phyloP scores from a whole-genome alignment of 108 stramenopile genomes.

The Pseudonitzschia multiseries region DNA sequence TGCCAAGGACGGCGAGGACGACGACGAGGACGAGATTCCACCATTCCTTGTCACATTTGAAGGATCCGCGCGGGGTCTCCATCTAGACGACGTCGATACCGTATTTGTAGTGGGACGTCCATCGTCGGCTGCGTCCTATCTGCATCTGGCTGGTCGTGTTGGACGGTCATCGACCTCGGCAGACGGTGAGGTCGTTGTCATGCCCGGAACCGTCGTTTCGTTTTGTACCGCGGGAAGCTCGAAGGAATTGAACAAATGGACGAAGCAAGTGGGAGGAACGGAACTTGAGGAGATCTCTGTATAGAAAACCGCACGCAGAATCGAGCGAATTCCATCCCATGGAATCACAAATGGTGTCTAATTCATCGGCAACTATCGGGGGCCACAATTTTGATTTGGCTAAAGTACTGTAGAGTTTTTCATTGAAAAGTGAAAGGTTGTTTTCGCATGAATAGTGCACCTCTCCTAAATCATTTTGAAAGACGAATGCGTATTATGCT shows the following conservation, averaged over 20 bases:
- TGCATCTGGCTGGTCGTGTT: slow-evolving; percentile 95
- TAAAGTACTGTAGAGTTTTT: too few species aligned
- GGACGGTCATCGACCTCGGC: slow-evolving; percentile 64
- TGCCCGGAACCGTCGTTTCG: slow-evolving; percentile 55
- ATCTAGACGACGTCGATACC: slow-evolving; percentile 81
- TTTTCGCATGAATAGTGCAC: too few species aligned
- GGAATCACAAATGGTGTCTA: too few species aligned
- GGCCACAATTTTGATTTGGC: too few species aligned
- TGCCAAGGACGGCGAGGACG: slow-evolving; percentile 31
- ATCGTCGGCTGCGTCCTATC: slow-evolving; percentile 87
- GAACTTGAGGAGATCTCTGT: slow-evolving; percentile 27
- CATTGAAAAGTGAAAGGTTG: too few species aligned
- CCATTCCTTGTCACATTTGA: slow-evolving; percentile 84
- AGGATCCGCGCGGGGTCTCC: slow-evolving; percentile 88
- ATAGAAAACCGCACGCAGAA: too few species aligned
- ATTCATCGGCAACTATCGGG: too few species aligned
- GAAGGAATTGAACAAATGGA: slow-evolving; percentile 57
- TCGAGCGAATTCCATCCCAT: too few species aligned
- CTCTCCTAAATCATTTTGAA: too few species aligned
- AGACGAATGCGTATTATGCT: too few species aligned
- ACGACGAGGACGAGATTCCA: slow-evolving; percentile 34
- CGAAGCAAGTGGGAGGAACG: slow-evolving; percentile 54
- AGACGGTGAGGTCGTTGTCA: slow-evolving; percentile 36
- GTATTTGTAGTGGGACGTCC: slow-evolving; percentile 88
- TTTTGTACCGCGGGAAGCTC: slow-evolving; percentile 56